Evolutionary conservation across 2,329 filamentous ascomycete species (phyloP), one percentile per base, ranked within the genome.

Genomic region (Trichoderma semiorbis): DNA sequence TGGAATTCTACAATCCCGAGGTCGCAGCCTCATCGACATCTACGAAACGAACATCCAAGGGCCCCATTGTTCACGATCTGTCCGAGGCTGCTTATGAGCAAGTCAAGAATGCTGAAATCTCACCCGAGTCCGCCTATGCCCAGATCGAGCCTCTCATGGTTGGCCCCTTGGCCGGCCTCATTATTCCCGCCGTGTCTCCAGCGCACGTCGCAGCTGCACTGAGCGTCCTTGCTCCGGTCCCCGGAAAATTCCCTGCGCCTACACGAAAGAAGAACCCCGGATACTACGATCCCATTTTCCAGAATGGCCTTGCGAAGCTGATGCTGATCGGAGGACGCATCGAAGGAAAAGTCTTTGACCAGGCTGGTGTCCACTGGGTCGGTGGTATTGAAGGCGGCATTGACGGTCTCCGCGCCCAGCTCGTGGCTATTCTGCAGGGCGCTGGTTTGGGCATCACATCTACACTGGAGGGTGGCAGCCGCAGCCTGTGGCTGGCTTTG

Each of bases 401-500:
- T 74, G 91, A 94, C 50, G 92, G 93, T 5, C 84, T 99, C 78
- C 88, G 94, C 75, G 91, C 90, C 63, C 93, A 97, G 84, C 86
- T 99, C 73, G 91, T 98, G 68, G 84, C 85, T 74, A 88, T 97
- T 83, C 86, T 99, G 80, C 92, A 96, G 83, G 90, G 90, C 74
- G 89, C 93, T 74, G 94, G 95, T 53, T 88, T 93, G 70, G 90
- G 91, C 72, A 82, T 99, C 70, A 93, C 94, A 28, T 90, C 84
- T 74, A 88, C 91, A n/a, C 84, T 99, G 76, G 94, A 97, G 80
- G 90, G 92, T 69, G 90, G 93, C 63, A 87, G 91, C 73, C 93
- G 91, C 86, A 95, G 89, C 79, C 80, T 99, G 76, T 98, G 95
- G 87, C 87, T 97, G 74, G 93, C 95, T 14, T 84, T 99, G 77